Conservation (phyloP, 2,329 filamentous ascomycete species). For the Bipolaris oryzae region DNA sequence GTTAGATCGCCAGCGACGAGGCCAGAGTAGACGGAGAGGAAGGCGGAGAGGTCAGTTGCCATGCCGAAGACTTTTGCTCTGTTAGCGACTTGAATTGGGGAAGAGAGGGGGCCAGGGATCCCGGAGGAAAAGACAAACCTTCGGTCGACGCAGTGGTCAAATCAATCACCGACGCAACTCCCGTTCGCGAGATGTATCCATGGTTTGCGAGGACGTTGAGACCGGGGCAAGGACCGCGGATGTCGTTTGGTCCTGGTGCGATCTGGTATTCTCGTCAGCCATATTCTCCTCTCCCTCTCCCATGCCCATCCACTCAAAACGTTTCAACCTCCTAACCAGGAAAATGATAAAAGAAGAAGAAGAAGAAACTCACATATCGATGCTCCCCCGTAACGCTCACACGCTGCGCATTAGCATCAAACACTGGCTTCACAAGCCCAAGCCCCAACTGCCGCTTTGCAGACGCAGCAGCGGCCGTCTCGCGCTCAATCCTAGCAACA, state of each 20-base stretch:
- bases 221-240: conserved; percentile 11
- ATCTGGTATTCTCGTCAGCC: conserved; percentile 2
- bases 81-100: neutral
- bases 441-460: conserved; percentile 9
- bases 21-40: conserved; percentile 21
- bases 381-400: conserved; percentile 17
- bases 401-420: conserved; percentile 20
- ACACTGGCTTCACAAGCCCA: conserved; percentile 11
- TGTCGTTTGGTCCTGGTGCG: conserved; percentile 9
- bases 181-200: conserved; percentile 6
- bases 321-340: too few species aligned
- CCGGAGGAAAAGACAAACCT: neutral
- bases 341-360: too few species aligned
- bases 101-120: too few species aligned
- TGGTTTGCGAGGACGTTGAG: conserved; percentile 11
- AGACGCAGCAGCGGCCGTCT: neutral
- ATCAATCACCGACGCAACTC: conserved; percentile 3
- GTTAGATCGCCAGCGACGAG: conserved; percentile 21
- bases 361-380: conserved; percentile 5
- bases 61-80: conserved; percentile 21
- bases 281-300: neutral
- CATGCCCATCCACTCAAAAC: too few species aligned
- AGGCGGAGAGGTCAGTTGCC: conserved; percentile 20
- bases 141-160: conserved; percentile 9
- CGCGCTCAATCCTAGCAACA: conserved; percentile 16